A percentile compares a stretch with the other conserved stretches of the same genome.
phyloP scores from a whole-genome alignment of 2,329 filamentous ascomycete species.

The Xylaria sp. region DNA sequence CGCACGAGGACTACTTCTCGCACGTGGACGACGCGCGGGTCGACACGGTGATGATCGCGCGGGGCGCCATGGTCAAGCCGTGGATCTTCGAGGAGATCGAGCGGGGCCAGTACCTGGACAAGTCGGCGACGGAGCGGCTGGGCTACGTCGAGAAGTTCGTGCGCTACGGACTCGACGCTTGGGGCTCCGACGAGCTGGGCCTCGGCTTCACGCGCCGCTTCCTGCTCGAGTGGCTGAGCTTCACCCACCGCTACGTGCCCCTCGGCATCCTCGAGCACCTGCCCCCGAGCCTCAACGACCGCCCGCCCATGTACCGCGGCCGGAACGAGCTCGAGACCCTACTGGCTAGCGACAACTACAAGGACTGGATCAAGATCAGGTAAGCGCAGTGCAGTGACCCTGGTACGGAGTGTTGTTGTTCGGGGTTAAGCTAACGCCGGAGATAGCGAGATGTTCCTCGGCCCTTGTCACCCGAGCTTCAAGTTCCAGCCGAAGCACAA shows the following conservation, averaged over 20 bases:
- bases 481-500: constrained; percentile 98
- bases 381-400: constrained; percentile 57
- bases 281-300: constrained; percentile 85
- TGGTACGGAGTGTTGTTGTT: not conserved
- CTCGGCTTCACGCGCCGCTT: constrained; percentile 90
- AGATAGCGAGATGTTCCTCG: constrained; percentile 92
- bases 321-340: constrained; percentile 93
- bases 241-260: constrained; percentile 88
- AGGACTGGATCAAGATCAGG: constrained; percentile 99
- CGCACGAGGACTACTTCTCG: constrained; percentile 82
- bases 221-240: constrained; percentile 93
- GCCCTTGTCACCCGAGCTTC: constrained; percentile 86
- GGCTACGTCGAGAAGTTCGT: constrained; percentile 86
- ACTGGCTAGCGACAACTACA: constrained; percentile 86
- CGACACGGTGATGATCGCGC: constrained; percentile 96
- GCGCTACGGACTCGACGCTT: constrained; percentile 87
- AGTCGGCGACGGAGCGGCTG: constrained; percentile 85
- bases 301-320: constrained; percentile 81
- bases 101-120: constrained; percentile 90
- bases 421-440: constrained; percentile 6
- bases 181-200: constrained; percentile 94
- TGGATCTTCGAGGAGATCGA: constrained; percentile 99
- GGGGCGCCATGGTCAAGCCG: constrained; percentile 93
- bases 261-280: constrained; percentile 85
- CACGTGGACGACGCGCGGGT: constrained; percentile 78